Evolutionary conservation across 139 green algal species (phyloP).

Genomic region (Chlorella sorokiniana): DNA sequence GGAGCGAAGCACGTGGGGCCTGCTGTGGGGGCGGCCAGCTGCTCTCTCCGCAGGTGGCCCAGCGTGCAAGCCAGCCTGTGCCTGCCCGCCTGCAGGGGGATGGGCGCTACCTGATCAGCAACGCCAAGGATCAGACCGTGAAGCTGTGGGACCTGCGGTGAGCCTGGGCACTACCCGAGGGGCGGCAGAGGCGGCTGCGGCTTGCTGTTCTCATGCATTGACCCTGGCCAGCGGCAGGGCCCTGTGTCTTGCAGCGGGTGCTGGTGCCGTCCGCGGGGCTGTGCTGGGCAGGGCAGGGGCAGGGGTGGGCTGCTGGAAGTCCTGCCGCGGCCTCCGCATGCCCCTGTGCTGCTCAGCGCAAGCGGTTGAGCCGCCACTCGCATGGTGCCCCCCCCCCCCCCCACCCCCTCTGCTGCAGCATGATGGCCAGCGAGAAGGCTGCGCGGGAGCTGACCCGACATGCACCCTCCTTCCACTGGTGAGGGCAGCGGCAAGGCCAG

Average conservation of each 20-base stretch:
- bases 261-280: too few relatives aligned
- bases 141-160: conserved; percentile 93
- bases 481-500: too few relatives aligned
- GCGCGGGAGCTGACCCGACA: neutral
- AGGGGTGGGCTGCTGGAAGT: too few relatives aligned
- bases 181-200: too few relatives aligned
- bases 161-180: neutral
- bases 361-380: neutral
- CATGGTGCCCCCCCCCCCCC: neutral
- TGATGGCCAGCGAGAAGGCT: conserved; percentile 1
- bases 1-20: too few relatives aligned
- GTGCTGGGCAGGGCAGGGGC: too few relatives aligned
- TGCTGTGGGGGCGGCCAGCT: neutral
- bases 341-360: neutral
- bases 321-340: neutral
- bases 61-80: neutral
- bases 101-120: conserved; percentile 81
- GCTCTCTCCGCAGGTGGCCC: neutral
- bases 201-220: too few relatives aligned
- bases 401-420: neutral
- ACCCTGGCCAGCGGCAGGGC: too few relatives aligned
- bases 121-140: conserved; percentile 95
- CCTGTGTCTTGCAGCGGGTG: too few relatives aligned
- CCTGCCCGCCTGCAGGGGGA: conserved; percentile 47
- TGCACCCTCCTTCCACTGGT: conserved; percentile 66